Conservation (phyloP, 2,329 filamentous ascomycete genomes). For the Hymenoscyphus fructigenus region DNA sequence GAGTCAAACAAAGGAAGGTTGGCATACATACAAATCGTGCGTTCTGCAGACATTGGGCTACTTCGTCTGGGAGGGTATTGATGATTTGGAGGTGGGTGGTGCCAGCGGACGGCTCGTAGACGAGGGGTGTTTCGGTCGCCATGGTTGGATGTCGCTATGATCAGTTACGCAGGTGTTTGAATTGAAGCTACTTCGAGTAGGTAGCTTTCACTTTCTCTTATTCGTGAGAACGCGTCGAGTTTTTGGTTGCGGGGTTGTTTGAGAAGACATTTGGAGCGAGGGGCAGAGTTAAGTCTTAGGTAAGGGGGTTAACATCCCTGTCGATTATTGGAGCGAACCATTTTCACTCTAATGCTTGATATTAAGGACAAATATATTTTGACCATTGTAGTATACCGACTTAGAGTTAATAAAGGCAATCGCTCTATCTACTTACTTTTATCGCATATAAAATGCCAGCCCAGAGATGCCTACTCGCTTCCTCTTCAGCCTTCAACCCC, state of each 20-base stretch:
- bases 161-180: not conserved
- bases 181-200: not conserved
- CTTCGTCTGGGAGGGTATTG: constrained; percentile 73
- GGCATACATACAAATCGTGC: constrained; percentile 83
- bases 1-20: constrained; percentile 14
- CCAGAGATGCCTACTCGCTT: too few species aligned
- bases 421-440: not conserved
- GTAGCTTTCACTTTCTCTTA: not conserved
- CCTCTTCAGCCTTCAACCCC: not conserved
- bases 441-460: not conserved
- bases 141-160: constrained; percentile 14
- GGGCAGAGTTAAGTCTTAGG: not conserved
- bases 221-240: not conserved
- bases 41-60: constrained; percentile 88
- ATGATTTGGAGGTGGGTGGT: constrained; percentile 66
- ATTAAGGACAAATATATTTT: not conserved
- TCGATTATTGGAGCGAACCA: not conserved
- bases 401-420: not conserved
- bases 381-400: not conserved
- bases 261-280: not conserved
- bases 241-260: constrained; percentile 5
- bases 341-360: not conserved
- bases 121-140: constrained; percentile 59
- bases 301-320: not conserved
- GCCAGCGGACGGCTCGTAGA: constrained; percentile 72